Base-by-base conservation (phyloP, 352 stramenopile species). In the Globisporangium radiosum region DNA sequence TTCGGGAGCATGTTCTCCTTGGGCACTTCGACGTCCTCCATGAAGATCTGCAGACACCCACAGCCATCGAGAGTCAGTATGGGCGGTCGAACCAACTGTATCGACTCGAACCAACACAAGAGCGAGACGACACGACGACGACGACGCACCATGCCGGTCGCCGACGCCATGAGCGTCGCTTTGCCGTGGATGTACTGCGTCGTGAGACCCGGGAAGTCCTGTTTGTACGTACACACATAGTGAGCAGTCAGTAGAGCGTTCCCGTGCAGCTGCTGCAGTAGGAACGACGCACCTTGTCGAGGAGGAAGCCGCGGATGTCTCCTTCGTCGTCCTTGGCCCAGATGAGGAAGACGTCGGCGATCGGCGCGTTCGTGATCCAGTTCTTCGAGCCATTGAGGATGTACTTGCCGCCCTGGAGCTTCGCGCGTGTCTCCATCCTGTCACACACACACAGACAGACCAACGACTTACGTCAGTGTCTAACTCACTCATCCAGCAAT, bases 361-460 rank as follows among this genome's bases (percentile, higher is more conserved):
- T 98, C 0, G 97, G 97, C 25, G 88, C 88, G 78, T 99, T 99
- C 8, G 96, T 99, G 78, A 99, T 99, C 97, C 83, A 92, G 69
- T 94, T 92, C 79, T 92, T 94, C 54, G 81, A 90, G 11, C 96
- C 97, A 68, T 98, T 98, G 19, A 99, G 73, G n/a, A 98, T 78
- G 78, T 97, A 98, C 83, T 93, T 81, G 78, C 94, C 70, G 63
- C 90, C 68, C 56, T 90, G 73, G 9, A 97, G 82, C 56, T 72
- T 80, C 7, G 94, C 92, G 47, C 87, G 83, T 0, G 96, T 98
- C 75, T 98, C 94, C 97, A 99, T 99, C 56, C 84, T 88, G 37
- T 36, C 49, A 11, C 25, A 33, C 25, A 33, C 25, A 33, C 1
- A 33, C 25, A 33, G 25, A 33, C 25, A 33, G 25, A 33, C 25